Conservation (phyloP, 1,139 yeast species). For the Taphrina wiesneri region DNA sequence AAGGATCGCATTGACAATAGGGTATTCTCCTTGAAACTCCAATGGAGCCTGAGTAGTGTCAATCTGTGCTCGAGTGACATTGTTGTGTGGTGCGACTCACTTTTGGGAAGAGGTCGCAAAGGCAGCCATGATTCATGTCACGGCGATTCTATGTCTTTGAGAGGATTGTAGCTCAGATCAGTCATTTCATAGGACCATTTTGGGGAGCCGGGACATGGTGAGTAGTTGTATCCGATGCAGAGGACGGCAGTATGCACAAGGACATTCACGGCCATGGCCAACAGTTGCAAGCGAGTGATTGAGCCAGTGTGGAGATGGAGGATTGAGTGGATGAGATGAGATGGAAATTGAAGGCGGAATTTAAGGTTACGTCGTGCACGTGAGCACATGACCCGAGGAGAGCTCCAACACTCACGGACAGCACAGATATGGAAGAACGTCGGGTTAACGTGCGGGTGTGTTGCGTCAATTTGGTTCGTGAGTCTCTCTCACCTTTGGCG, state of each 20-base stretch:
- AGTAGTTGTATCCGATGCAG: too few relatives aligned
- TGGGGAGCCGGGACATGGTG: too few relatives aligned
- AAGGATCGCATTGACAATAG: slow-evolving; percentile 49
- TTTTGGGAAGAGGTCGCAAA: slow-evolving; percentile 1
- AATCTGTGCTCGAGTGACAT: neutral
- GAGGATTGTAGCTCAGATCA: too few relatives aligned
- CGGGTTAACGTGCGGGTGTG: neutral
- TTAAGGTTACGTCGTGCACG: neutral
- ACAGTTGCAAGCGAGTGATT: too few relatives aligned
- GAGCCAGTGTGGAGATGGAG: neutral
- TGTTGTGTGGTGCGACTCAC: neutral
- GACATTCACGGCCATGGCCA: too few relatives aligned
- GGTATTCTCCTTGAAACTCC: slow-evolving; percentile 60
- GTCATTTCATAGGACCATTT: too few relatives aligned
- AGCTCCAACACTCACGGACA: neutral
- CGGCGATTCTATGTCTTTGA: neutral
- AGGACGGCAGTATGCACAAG: too few relatives aligned
- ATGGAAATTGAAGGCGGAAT: too few relatives aligned
- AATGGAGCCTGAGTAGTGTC: slow-evolving; percentile 49
- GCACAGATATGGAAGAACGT: too few relatives aligned
- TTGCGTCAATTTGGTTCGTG: too few relatives aligned
- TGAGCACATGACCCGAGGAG: neutral
- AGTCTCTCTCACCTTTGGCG: too few relatives aligned
- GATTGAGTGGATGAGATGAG: neutral
- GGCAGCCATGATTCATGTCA: slow-evolving; percentile 1